Base-by-base conservation (phyloP, 2,329 filamentous ascomycete genomes). In the Ophiostoma populinum region DNA sequence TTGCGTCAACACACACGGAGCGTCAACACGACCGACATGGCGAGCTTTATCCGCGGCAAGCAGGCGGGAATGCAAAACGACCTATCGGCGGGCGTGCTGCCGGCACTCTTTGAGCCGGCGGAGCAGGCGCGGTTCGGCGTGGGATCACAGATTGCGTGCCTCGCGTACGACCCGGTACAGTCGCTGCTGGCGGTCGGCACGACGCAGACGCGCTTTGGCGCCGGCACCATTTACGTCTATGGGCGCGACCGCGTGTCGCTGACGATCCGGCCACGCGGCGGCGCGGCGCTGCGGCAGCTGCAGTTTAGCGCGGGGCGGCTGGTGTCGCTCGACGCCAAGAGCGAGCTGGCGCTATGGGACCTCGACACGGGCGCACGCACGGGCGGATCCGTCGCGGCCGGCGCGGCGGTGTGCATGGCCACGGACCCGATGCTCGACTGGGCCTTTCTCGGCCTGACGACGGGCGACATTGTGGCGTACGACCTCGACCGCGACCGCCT, bases 341-440 rank as follows among this genome's bases (percentile, higher is more conserved):
- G 90, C 56, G 86, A 95, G 52, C 52, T 98, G 27, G 72, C 69
- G 33, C 62, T 95, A 46, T 95, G 80, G 67, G 79, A 90, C 38
- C 64, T 94, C 17, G 72, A 79, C 43, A 69, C 70, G 0, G 79
- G 75, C 46, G 63, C 63, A 37, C 64, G 77, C 37, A 45, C 83
- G 25, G 70, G 73, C 18, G 73, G 72, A 22, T 78, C 85, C 50
- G 71, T 80, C 4, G 76, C 83, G 8, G 80, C 83, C 1, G 85
- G 82, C 6, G 67, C 74, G 32, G 80, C 86, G 15, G 75, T 72
- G 11, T 68, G 71, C 21, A 52, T 95, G 47, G 65, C 79, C 38
- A 85, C 80, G 7, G 90, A 98, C 51, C 83, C 87, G 1, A 81
- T 82, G 58, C 63, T 98, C 40, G 90, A 98, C 54, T 98, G 92